These are phyloP conservation scores for Earliella scabrosa DNA, from an alignment of 1,284 basidiomycete genomes.

Conservation along the genomic window DNA sequence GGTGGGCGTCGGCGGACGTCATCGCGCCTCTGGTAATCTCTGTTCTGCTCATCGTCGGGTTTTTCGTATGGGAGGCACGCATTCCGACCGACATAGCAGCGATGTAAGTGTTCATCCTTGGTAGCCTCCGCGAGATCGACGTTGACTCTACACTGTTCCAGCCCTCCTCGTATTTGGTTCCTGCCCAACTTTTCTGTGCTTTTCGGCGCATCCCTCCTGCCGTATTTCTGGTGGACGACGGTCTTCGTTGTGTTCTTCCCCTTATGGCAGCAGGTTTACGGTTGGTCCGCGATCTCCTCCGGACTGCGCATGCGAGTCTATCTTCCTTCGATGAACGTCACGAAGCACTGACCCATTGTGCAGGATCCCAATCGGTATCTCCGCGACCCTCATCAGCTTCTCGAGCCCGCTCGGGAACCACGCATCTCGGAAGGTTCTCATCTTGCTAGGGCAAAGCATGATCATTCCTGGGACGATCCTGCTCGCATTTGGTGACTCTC, in stretches of 20 bases:
- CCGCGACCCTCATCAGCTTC: conserved; percentile 35
- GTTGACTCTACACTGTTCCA: no score
- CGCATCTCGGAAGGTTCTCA: conserved; percentile 40
- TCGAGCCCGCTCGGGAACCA: conserved; percentile 37
- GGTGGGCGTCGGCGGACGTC: conserved; percentile 42
- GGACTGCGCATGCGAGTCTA: conserved; percentile 38
- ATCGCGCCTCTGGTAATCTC: conserved; percentile 42
- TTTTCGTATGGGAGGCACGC: conserved; percentile 45
- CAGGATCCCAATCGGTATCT: conserved; percentile 34
- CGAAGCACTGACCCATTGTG: neutral
- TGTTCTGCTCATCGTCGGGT: conserved; percentile 35
- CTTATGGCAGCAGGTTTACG: conserved; percentile 42
- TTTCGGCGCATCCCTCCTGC: conserved; percentile 40
- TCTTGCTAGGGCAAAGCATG: conserved; percentile 40
- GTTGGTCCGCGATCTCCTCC: conserved; percentile 37
- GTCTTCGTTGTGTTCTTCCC: conserved; percentile 36
- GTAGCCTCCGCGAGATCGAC: no score
- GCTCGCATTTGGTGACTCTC: conserved; percentile 39
- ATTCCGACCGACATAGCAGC: conserved; percentile 38
- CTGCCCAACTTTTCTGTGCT: conserved; percentile 37
- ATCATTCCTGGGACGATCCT: conserved; percentile 39
- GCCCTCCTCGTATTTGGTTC: conserved; percentile 30
- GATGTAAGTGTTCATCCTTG: conserved; percentile 40
- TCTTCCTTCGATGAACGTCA: neutral
- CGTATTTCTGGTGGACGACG: conserved; percentile 43